Evolutionary conservation across 2,329 filamentous ascomycete genomes (phyloP), one percentile per base, ranked within the genome.

Genomic region (Ceratocystis cacaofunesta): DNA sequence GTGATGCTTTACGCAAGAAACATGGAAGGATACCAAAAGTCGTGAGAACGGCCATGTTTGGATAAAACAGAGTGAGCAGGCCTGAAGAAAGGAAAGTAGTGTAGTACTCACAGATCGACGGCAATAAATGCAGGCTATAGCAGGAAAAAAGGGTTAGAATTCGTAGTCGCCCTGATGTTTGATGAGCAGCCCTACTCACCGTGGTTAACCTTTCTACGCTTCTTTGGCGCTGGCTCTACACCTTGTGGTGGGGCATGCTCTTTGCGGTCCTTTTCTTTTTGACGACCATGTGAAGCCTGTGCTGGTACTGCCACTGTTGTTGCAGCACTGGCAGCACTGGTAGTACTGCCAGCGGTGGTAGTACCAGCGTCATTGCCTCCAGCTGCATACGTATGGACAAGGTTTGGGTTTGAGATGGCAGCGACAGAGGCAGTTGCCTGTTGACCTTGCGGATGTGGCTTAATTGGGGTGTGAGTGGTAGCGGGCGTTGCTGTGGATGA

Each of bases 181-280:
- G 8, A 70, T 30, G 10, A 22, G 15, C 22, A 36, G 30, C 55
- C 30, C 25, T 67, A 63, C 85, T 78, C 84, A 92, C 89, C 89
- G 78, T 92, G 89, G 79, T 91, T 92, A 71, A 92, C 89, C 79
- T 92, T 92, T 79, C 89, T 87, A 77, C 89, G 83, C 81, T 91
- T 92, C 79, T 90, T 92, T 61, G 87, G 85, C 4, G 62, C 61
- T 5, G 66, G 46, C 63, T 69, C 68, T 8, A 41, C 52, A 32
- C 17, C 57, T 44, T 50, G 41, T 15, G 55, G 55, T 58, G 57
- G 58, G 7, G 57, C 66, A 48, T 63, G n/a, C 1, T 25, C 60
- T 46, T 62, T 62, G 60, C 61, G 60, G 44, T 62, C 60, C 30
- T 61, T 57, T 43, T 62, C 64, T 43, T 65, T 62, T n/a, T 60